phyloP scores from a whole-genome alignment of 768 basidiomycete species.

The Suillus americanus region DNA sequence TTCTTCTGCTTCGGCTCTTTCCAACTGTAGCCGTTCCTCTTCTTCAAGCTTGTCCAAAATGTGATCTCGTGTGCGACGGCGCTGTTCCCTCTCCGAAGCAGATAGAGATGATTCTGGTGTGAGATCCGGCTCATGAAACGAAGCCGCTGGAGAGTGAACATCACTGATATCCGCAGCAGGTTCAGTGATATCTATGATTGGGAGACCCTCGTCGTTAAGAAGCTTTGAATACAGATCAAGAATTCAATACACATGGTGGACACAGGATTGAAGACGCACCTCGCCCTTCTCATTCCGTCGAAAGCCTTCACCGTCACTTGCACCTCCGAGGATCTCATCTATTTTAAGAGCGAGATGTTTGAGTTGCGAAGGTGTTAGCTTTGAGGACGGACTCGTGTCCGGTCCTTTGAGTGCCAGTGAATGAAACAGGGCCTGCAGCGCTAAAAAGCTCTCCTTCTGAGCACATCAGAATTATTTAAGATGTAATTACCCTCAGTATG shows the following conservation, averaged over 20 bases:
- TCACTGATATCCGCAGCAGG: conserved; percentile 35
- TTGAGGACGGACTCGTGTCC: conserved; percentile 15
- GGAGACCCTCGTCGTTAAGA: conserved; percentile 75
- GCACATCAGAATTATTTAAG: conserved; percentile 2
- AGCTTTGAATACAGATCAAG: conserved; percentile 43
- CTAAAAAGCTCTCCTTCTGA: conserved; percentile 25
- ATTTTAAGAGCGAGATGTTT: conserved; percentile 59
- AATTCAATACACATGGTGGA: conserved; percentile 8
- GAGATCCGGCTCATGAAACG: conserved; percentile 44
- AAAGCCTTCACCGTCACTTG: conserved; percentile 36
- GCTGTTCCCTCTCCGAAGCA: conserved; percentile 44
- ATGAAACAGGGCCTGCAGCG: conserved; percentile 38
- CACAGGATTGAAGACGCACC: conserved; percentile 43
- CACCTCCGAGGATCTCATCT: conserved; percentile 48
- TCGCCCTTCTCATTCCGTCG: conserved; percentile 58
- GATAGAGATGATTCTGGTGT: conserved; percentile 48
- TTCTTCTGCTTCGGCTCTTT: conserved; percentile 39
- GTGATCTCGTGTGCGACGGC: conserved; percentile 57
- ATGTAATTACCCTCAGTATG: conserved; percentile 34
- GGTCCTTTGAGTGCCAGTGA: conserved; percentile 31
- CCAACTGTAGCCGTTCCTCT: conserved; percentile 56
- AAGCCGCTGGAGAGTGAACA: conserved; percentile 12
- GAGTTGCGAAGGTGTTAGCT: conserved; percentile 48
- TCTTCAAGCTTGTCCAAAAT: conserved; percentile 71
- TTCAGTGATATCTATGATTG: conserved; percentile 77